Conservation (phyloP, 352 stramenopile genomes). For the Elongisporangium prolatum region DNA sequence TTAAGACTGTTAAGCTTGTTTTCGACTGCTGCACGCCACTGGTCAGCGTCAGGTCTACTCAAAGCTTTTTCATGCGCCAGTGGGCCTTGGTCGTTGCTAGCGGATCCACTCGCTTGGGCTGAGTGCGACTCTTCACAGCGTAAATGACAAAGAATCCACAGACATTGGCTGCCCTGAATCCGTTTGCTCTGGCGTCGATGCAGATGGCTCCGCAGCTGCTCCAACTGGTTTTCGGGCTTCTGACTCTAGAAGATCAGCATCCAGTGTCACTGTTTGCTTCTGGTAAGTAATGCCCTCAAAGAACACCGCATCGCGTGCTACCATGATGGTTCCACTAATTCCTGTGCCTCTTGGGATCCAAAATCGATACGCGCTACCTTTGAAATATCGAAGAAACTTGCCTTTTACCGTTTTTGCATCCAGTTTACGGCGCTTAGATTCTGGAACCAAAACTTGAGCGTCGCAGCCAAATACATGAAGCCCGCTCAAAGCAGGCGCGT, state of each 20-base stretch:
- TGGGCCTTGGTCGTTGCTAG: conserved; percentile 1
- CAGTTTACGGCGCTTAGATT: conserved; percentile 8
- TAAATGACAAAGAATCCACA: no score
- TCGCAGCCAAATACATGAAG: conserved; percentile 8
- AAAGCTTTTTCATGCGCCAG: conserved; percentile 8
- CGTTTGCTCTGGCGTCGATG: no score
- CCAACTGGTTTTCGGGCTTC: no score
- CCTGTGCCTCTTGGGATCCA: conserved; percentile 4
- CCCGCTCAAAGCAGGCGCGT: background rate
- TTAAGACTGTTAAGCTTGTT: no score
- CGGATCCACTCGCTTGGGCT: background rate
- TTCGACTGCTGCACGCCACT: conserved; percentile 8
- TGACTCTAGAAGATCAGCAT: no score
- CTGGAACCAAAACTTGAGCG: conserved; percentile 2
- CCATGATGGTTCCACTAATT: conserved; percentile 3
- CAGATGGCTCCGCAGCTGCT: no score
- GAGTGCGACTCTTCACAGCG: conserved; percentile 8
- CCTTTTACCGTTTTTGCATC: conserved; percentile 7
- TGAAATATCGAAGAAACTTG: conserved; percentile 8
- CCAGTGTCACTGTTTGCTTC: no score
- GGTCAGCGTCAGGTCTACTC: background rate
- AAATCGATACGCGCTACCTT: conserved; percentile 5
- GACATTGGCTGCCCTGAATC: no score
- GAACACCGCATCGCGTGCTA: conserved; percentile 3
- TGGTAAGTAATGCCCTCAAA: background rate